Conservation (phyloP, 2,329 filamentous ascomycete species). For the Aspergillus niger region DNA sequence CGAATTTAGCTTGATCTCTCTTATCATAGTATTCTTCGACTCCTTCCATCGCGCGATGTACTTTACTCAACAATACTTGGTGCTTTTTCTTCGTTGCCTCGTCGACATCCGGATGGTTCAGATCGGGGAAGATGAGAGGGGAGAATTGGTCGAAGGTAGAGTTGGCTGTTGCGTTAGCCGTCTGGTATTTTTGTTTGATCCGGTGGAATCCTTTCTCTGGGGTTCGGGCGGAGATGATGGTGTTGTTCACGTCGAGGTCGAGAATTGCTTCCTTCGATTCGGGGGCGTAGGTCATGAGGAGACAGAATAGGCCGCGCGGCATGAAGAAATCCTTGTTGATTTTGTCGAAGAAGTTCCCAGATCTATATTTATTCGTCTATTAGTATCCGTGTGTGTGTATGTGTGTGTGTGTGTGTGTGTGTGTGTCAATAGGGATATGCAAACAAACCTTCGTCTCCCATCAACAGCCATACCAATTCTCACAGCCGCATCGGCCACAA, state of each 20-base stretch:
- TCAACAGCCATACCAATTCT: conserved; percentile 38
- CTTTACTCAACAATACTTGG: conserved; percentile 17
- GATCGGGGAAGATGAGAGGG: conserved; percentile 52
- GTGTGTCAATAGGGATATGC: too few relatives aligned
- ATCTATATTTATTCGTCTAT: conserved; percentile 23
- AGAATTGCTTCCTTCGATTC: conserved; percentile 33
- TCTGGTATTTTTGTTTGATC: conserved; percentile 37
- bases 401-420: too few relatives aligned
- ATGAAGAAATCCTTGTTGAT: conserved; percentile 61
- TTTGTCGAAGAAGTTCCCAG: conserved; percentile 58
- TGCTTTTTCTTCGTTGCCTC: background rate
- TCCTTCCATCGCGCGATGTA: conserved; percentile 31
- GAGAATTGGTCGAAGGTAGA: conserved; percentile 46
- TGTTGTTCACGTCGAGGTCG: conserved; percentile 39
- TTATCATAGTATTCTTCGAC: conserved; percentile 55
- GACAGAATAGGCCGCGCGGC: conserved; percentile 57
- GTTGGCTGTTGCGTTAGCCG: conserved; percentile 42
- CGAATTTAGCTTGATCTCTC: conserved; percentile 51
- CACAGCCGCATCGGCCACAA: conserved; percentile 43
- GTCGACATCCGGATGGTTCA: conserved; percentile 34
- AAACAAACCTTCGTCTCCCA: conserved; percentile 30
- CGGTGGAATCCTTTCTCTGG: conserved; percentile 21
- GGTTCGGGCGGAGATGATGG: conserved; percentile 34
- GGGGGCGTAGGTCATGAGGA: conserved; percentile 58
- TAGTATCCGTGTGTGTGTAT: conserved; percentile 6